Base-by-base conservation (phyloP, 352 stramenopile species). In the Saprolegnia parasitica region DNA sequence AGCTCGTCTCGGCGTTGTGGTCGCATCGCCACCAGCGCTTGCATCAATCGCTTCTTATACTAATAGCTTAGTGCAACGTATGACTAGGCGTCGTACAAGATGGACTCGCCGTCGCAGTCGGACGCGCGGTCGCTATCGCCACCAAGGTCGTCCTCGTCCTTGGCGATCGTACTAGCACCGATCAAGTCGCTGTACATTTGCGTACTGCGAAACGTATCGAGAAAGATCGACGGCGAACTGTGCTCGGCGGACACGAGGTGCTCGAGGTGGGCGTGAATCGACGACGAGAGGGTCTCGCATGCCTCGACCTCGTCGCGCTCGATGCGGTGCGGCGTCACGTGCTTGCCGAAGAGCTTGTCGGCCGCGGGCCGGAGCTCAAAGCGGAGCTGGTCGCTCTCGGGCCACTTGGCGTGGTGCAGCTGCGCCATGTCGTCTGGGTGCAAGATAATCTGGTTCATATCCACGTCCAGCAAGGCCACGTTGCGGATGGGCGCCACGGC, bases 101-200 rank as follows among this genome's bases (percentile, higher is more conserved):
- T 70, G 0, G 63, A 20, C 35, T 70, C 63, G 40, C 63, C 63
- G 23, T 70, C 63, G 20, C 52, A 61, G 29, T 70, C 63, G 29
- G 39, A 58, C 5, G 26, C 54, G 18, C 21, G 8, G 5, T 8
- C 63, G 23, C 47, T 21, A 0, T 9, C 20, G 20, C 13, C 39
- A n/a, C n/a, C n/a, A n/a, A n/a, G n/a, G 37, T 42, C 39, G 5
- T 55, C 49, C 5, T 18, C 18, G 20, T 70, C 63, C n/a, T 61
- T 29, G 8, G 61, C 58, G 24, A 15, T 6, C n/a, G 23, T 13
- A 10, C 20, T 1, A n/a, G 15, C 29, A 4, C 15, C 23, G 20
- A n/a, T 46, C 10, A 89, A 89, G 74, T 87, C 86, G 63, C 81
- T 91, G 66, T 90, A 93, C 86, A 93, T 93, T 76, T 93, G 86